These are phyloP conservation scores for Ceriops zippeliana DNA, from an alignment of 345 rosid genomes.

Conservation along the genomic window DNA sequence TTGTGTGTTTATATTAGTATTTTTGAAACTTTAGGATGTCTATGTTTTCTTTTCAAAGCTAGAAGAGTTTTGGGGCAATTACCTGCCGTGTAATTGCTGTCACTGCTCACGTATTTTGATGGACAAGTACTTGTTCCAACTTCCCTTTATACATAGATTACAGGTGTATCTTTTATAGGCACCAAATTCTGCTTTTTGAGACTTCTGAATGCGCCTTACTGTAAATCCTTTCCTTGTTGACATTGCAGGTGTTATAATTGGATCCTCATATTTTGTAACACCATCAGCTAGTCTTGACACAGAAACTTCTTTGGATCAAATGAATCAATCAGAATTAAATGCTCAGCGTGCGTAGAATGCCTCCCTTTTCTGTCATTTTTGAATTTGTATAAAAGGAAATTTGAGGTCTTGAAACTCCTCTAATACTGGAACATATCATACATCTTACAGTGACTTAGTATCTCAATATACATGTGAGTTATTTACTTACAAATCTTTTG, in stretches of 20 bases:
- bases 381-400: slow-evolving; percentile 7
- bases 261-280: slow-evolving; percentile 61
- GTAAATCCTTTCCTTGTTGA: slow-evolving; percentile 5
- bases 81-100: no score
- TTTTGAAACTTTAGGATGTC: no score
- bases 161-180: no score
- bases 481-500: background rate
- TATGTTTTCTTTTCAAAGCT: no score
- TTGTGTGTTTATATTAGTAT: background rate
- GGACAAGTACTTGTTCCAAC: no score
- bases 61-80: no score
- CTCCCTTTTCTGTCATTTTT: slow-evolving; percentile 5
- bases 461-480: background rate
- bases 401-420: slow-evolving; percentile 6
- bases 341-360: slow-evolving; percentile 51
- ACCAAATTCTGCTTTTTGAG: no score
- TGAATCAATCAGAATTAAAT: slow-evolving; percentile 63
- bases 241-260: slow-evolving; percentile 53
- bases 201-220: no score
- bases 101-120: no score
- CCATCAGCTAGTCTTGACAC: slow-evolving; percentile 66
- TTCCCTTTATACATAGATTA: no score
- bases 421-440: slow-evolving; percentile 8
- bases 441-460: background rate
- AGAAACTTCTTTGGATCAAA: slow-evolving; percentile 52